Base-by-base conservation (phyloP, 148 eudicot species). In the Spergularia marina region DNA sequence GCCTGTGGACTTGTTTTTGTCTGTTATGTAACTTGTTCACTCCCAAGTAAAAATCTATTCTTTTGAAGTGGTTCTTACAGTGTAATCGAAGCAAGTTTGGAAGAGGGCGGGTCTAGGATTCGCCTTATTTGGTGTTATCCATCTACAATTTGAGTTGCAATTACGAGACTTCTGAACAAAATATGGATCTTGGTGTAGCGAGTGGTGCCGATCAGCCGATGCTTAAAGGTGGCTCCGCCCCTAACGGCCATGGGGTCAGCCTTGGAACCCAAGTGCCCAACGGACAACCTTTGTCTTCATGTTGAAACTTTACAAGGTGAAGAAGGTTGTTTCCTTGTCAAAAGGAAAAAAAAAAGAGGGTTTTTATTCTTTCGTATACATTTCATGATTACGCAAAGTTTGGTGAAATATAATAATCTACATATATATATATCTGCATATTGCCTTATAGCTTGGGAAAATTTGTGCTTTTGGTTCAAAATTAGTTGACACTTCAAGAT, bases 401-500 rank as follows among this genome's bases (percentile, higher is more conserved):
- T 68, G 73, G 79, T 68, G 54, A 63, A 68, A 41, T 56, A 47
- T 68, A 52, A 15, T 16, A 76, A 25, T 54, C 16, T 20, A 60
- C 56, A 12, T 20, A 76, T 56, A n/a, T 67, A 18, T 39, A 16
- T 12, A 57, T 21, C 40, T 39, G 34, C 49, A 6, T 9, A 44
- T 9, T 44, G 10, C 63, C 41, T 18, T 6, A 55, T 21, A 20
- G 15, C 30, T 9, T 54, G 39, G 63, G 12, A 6, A 55, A 55
- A 53, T 20, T 18, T 20, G 52, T 44, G 6, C n/a, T 65, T 65
- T n/a, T 65, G 52, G 30, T 52, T 53, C 4, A n/a, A 39, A 76
- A 54, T 73, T n/a, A 44, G 78, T 76, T 66, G 13, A 76, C 56
- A 66, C 61, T 13, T 74, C 68, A 63, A 54, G 1, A 65, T 54